phyloP scores from a whole-genome alignment of 1,139 yeast species.

The Zygosaccharomyces sapae region DNA sequence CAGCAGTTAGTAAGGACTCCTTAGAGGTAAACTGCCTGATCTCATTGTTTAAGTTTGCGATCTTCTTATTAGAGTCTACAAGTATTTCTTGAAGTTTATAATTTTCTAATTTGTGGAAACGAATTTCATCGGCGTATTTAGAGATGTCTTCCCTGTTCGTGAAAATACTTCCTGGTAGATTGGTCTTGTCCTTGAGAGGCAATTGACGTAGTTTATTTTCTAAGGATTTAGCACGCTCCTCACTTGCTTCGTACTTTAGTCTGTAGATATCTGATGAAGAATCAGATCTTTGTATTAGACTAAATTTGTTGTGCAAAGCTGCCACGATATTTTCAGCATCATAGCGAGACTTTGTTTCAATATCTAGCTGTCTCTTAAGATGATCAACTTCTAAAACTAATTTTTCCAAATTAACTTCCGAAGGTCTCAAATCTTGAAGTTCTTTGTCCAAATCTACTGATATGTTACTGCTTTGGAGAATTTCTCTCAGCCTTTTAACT shows the following conservation, averaged over 20 bases:
- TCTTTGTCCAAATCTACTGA: constrained; percentile 31
- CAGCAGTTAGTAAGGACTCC: constrained; percentile 31
- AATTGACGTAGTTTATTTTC: constrained; percentile 41
- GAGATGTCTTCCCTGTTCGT: constrained; percentile 38
- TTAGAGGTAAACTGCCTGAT: constrained; percentile 26
- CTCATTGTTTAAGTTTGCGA: constrained; percentile 24
- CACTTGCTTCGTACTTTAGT: constrained; percentile 42
- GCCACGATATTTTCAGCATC: constrained; percentile 34
- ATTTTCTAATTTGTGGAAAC: constrained; percentile 37
- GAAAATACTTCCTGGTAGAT: constrained; percentile 29
- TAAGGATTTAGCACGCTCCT: constrained; percentile 43
- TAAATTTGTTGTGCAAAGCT: constrained; percentile 32
- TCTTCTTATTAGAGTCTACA: constrained; percentile 26
- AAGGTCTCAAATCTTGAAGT: constrained; percentile 20
- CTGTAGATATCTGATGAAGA: constrained; percentile 35
- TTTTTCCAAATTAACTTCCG: constrained; percentile 37
- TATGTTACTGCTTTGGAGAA: constrained; percentile 29
- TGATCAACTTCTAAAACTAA: constrained; percentile 38
- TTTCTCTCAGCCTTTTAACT: constrained; percentile 37
- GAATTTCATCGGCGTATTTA: constrained; percentile 43
- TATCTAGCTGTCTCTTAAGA: constrained; percentile 39
- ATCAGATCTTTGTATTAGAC: constrained; percentile 31
- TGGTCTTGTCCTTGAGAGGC: constrained; percentile 32
- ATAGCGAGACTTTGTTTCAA: constrained; percentile 36
- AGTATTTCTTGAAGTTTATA: constrained; percentile 45